Evolutionary conservation across 805 yeast genomes (phyloP).

Genomic region (Saturnispora gosingensis): DNA sequence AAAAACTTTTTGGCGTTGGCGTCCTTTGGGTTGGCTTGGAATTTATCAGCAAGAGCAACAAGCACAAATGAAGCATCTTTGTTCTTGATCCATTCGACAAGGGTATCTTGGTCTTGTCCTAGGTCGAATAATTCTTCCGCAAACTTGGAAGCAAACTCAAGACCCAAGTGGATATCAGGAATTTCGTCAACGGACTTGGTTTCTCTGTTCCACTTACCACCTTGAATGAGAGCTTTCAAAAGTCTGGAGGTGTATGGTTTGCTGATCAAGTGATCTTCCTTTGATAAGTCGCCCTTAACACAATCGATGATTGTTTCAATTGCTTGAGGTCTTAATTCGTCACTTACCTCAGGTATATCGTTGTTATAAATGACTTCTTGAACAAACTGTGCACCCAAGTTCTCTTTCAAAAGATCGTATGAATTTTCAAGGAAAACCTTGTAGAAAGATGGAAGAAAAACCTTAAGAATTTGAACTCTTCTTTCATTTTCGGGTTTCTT

Average conservation of each 20-base stretch:
- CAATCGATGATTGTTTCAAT: slow-evolving; percentile 48
- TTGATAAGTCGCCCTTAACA: slow-evolving; percentile 57
- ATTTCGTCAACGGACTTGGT: slow-evolving; percentile 40
- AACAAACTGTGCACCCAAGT: slow-evolving; percentile 76
- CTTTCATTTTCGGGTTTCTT: slow-evolving; percentile 78
- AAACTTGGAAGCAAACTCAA: slow-evolving; percentile 47
- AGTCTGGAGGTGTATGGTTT: slow-evolving; percentile 69
- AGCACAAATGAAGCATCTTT: slow-evolving; percentile 71
- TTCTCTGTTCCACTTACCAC: slow-evolving; percentile 72
- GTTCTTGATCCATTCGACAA: slow-evolving; percentile 56
- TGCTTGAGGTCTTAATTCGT: slow-evolving; percentile 33
- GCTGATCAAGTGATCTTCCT: slow-evolving; percentile 57
- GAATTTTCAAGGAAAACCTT: slow-evolving; percentile 42
- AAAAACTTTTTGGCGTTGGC: slow-evolving; percentile 37
- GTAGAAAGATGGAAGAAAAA: slow-evolving; percentile 59
- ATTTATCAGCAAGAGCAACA: slow-evolving; percentile 67
- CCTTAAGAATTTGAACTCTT: slow-evolving; percentile 56
- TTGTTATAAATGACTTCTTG: slow-evolving; percentile 60
- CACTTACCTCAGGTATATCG: slow-evolving; percentile 26
- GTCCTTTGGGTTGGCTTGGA: slow-evolving; percentile 34
- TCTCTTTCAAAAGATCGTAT: slow-evolving; percentile 49
- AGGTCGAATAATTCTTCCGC: slow-evolving; percentile 35
- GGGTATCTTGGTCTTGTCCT: slow-evolving; percentile 41
- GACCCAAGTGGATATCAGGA: slow-evolving; percentile 41
- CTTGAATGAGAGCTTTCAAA: slow-evolving; percentile 69